phyloP scores from a whole-genome alignment of 2,329 filamentous ascomycete genomes.

The Phialemoniopsis sp. region DNA sequence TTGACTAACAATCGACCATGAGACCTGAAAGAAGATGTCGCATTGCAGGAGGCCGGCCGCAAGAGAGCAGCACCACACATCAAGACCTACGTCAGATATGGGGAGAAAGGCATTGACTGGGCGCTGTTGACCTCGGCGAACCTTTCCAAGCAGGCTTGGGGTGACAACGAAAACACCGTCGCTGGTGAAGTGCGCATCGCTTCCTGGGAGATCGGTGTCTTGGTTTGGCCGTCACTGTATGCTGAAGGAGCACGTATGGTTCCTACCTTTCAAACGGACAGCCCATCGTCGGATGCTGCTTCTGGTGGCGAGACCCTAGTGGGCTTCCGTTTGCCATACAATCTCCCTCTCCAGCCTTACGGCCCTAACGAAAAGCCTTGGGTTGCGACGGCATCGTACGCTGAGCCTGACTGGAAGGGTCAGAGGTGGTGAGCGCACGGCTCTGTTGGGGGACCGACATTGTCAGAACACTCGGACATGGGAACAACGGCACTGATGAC shows the following conservation, averaged over 20 bases:
- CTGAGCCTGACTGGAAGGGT: slow-evolving; percentile 58
- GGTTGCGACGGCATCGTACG: slow-evolving; percentile 62
- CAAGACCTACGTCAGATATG: slow-evolving; percentile 78
- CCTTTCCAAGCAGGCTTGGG: slow-evolving; percentile 86
- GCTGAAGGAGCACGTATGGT: slow-evolving; percentile 55
- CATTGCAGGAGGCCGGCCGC: slow-evolving; percentile 49
- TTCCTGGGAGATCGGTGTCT: slow-evolving; percentile 79
- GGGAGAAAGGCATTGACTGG: slow-evolving; percentile 66
- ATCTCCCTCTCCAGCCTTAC: slow-evolving; percentile 69
- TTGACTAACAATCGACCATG: slow-evolving; percentile 1
- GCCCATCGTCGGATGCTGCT: slow-evolving; percentile 26
- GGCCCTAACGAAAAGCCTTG: slow-evolving; percentile 63
- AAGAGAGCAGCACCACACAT: slow-evolving; percentile 77
- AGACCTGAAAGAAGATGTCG: slow-evolving; percentile 16
- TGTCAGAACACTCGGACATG: too few species aligned
- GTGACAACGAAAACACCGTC: slow-evolving; percentile 49
- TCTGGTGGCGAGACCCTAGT: slow-evolving; percentile 37
- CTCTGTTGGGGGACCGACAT: slow-evolving; percentile 1
- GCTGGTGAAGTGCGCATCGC: slow-evolving; percentile 64
- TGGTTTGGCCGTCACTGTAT: slow-evolving; percentile 71
- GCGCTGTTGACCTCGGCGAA: slow-evolving; percentile 89
- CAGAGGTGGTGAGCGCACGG: slow-evolving; percentile 27
- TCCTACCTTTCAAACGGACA: slow-evolving; percentile 62
- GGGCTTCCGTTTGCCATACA: slow-evolving; percentile 79
- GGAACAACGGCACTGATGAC: too few species aligned